Evolutionary conservation across 805 yeast genomes (phyloP).

Genomic region (Clavispora fructus): DNA sequence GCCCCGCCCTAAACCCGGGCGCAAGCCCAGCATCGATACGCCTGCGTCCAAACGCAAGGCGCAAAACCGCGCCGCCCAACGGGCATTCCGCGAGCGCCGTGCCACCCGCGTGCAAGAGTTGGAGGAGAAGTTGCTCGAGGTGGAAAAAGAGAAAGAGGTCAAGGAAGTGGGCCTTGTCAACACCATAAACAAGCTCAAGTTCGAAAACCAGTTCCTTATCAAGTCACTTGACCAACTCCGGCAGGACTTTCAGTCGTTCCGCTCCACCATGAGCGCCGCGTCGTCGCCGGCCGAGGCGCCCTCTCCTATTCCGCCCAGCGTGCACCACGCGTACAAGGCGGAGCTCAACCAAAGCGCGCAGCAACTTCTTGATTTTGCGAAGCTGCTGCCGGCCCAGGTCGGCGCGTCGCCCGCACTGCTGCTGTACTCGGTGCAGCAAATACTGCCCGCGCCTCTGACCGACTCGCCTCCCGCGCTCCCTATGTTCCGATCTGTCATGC

Average conservation of each 20-base stretch:
- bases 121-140: constrained; percentile 60
- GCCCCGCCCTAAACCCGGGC: constrained; percentile 58
- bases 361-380: constrained; percentile 15
- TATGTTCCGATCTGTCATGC: constrained; percentile 2
- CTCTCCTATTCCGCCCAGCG: neutral
- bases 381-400: constrained; percentile 14
- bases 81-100: constrained; percentile 84
- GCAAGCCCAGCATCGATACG: constrained; percentile 64
- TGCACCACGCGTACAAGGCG: constrained; percentile 6
- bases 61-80: constrained; percentile 89
- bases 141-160: constrained; percentile 60
- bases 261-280: constrained; percentile 5
- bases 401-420: constrained; percentile 19
- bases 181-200: constrained; percentile 44
- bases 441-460: constrained; percentile 51
- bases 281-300: constrained; percentile 4
- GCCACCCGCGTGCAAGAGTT: constrained; percentile 78
- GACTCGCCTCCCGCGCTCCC: constrained; percentile 36
- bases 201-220: constrained; percentile 40
- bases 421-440: constrained; percentile 40
- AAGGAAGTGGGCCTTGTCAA: constrained; percentile 52
- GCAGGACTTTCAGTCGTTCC: constrained; percentile 20
- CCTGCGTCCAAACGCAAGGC: constrained; percentile 86
- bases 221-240: constrained; percentile 41
- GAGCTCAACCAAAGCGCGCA: constrained; percentile 16